A percentile compares a stretch with the other conserved stretches of the same genome.
Evolutionary conservation across 352 stramenopile genomes (phyloP).

Genomic region (Phytophthora pinifolia): DNA sequence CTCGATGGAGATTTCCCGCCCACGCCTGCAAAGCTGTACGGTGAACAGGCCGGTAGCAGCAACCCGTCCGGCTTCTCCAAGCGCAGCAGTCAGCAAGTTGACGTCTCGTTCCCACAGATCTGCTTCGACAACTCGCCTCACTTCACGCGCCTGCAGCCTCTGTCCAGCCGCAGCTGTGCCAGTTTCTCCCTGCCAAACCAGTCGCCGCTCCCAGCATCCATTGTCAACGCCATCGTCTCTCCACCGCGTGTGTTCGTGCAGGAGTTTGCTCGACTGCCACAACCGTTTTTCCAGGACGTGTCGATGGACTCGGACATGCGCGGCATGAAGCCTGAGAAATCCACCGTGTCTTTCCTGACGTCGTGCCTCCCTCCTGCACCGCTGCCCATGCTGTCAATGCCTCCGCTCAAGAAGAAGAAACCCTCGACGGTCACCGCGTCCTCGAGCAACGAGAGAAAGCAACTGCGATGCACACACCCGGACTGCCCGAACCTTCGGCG

Average conservation of each 20-base stretch:
- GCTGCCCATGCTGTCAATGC: slow-evolving; percentile 74
- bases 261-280: slow-evolving; percentile 62
- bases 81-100: slow-evolving; percentile 51
- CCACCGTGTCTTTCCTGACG: slow-evolving; percentile 42
- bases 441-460: slow-evolving; percentile 47
- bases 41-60: slow-evolving; percentile 15
- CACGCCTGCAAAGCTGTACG: slow-evolving; percentile 45
- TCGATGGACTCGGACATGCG: slow-evolving; percentile 34
- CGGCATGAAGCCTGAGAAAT: slow-evolving; percentile 24
- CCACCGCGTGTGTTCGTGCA: slow-evolving; percentile 76
- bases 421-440: slow-evolving; percentile 14
- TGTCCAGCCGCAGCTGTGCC: slow-evolving; percentile 51
- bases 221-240: slow-evolving; percentile 74
- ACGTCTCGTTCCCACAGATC: slow-evolving; percentile 73
- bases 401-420: slow-evolving; percentile 75
- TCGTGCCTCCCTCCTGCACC: slow-evolving; percentile 59
- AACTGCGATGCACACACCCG: slow-evolving; percentile 73
- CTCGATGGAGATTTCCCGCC: slow-evolving; percentile 65
- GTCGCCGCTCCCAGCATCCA: slow-evolving; percentile 44
- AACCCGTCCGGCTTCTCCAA: slow-evolving; percentile 35
- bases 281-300: slow-evolving; percentile 69
- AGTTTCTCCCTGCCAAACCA: slow-evolving; percentile 40
- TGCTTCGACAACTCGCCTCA: slow-evolving; percentile 66
- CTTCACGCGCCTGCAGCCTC: slow-evolving; percentile 56
- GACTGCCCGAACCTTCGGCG: slow-evolving; percentile 77